Percentiles rank a stretch among this genome's conserved stretches.
These are phyloP conservation scores for Mitragyna speciosa DNA, from an alignment of 257 asterid genomes.

Conservation along the genomic window DNA sequence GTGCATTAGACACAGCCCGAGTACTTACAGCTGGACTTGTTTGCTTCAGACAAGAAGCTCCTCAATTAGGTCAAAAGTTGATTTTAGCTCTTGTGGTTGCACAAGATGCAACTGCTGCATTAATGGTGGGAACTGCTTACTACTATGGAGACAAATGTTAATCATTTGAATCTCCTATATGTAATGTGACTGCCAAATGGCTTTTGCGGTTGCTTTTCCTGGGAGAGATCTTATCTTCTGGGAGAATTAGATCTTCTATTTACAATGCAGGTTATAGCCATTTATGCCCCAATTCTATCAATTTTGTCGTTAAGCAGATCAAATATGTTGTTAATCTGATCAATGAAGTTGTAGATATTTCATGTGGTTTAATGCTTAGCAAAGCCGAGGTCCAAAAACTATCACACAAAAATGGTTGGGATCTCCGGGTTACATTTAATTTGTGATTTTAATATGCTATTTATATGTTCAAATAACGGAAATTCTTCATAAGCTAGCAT, in stretches of 20 bases:
- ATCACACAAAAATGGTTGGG: background rate
- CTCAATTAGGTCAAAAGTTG: slow-evolving; percentile 83
- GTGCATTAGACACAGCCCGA: slow-evolving; percentile 91
- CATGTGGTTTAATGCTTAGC: background rate
- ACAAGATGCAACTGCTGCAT: slow-evolving; percentile 93
- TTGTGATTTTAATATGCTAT: slow-evolving; percentile 2
- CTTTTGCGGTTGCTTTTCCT: background rate
- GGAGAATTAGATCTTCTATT: background rate
- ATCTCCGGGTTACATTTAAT: background rate
- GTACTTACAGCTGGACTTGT: slow-evolving; percentile 87
- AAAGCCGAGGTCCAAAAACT: background rate
- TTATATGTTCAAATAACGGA: background rate
- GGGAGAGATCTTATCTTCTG: background rate
- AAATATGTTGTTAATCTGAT: background rate
- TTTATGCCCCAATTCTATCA: background rate
- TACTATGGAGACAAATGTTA: slow-evolving; percentile 69
- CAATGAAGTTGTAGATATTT: background rate
- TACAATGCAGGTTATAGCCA: background rate
- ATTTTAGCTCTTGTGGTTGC: slow-evolving; percentile 99
- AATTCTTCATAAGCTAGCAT: background rate
- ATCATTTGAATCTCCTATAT: background rate
- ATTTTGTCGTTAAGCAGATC: background rate
- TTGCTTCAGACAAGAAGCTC: slow-evolving; percentile 83
- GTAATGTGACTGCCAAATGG: background rate
- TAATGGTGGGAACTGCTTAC: slow-evolving; percentile 95